A percentile compares a stretch with the other conserved stretches of the same genome.
Conservation (phyloP, 2,329 filamentous ascomycete species). For the Apiospora aurea region DNA sequence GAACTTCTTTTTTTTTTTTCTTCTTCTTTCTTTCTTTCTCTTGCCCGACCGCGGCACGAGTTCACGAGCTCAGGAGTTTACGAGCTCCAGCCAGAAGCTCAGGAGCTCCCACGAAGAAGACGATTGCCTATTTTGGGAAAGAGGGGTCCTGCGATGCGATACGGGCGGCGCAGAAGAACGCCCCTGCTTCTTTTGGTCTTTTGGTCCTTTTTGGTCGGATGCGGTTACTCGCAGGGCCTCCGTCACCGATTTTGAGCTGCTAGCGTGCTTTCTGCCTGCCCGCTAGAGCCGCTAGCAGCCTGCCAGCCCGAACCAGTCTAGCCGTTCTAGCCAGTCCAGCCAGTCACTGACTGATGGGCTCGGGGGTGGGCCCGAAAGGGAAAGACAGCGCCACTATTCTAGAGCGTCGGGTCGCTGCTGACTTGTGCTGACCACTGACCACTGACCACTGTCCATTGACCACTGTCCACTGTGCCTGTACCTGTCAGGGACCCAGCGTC, state of each 20-base stretch:
- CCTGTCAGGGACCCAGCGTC: no score
- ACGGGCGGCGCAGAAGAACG: slow-evolving; percentile 4
- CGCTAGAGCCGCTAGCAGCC: neutral
- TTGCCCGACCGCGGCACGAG: neutral
- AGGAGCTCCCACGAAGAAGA: no score
- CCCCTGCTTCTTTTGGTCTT: neutral
- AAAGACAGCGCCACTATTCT: slow-evolving; percentile 20
- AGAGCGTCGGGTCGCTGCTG: neutral
- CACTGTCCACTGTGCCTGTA: no score
- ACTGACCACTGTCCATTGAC: no score
- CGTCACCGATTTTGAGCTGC: no score
- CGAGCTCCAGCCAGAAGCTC: no score
- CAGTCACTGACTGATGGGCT: neutral
- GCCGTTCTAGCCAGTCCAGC: no score
- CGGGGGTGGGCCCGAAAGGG: neutral
- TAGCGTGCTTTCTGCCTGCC: no score
- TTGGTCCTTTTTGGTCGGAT: neutral
- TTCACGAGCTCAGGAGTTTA: no score
- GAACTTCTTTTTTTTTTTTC: no score
- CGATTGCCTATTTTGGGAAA: slow-evolving; percentile 17
- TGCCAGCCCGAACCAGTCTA: neutral
- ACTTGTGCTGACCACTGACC: no score
- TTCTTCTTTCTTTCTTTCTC: no score
- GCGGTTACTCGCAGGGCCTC: neutral
- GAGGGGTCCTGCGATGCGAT: slow-evolving; percentile 6